Evolutionary conservation across 2,329 filamentous ascomycete species (phyloP).

Genomic region (Epichloe amarillans): DNA sequence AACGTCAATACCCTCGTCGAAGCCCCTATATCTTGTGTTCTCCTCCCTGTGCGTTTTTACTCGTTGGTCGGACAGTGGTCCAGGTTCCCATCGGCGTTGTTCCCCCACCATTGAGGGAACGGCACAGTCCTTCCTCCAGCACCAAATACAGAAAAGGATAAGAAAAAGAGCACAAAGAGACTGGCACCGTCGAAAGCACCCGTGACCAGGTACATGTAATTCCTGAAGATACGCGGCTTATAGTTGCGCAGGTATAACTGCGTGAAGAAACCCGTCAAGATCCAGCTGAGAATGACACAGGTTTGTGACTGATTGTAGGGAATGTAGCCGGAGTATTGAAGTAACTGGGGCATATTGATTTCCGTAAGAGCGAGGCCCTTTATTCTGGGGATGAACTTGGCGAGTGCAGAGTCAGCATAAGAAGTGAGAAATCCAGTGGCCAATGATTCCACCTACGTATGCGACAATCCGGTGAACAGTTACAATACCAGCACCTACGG

Average conservation of each 20-base stretch:
- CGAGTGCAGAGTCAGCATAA: background rate
- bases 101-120: slow-evolving; percentile 43
- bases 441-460: background rate
- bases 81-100: slow-evolving; percentile 33
- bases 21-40: too few species aligned
- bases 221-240: slow-evolving; percentile 35
- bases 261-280: slow-evolving; percentile 31
- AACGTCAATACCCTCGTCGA: too few species aligned
- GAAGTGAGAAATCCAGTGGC: background rate
- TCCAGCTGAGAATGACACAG: slow-evolving; percentile 35
- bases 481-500: slow-evolving; percentile 26
- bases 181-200: slow-evolving; percentile 40
- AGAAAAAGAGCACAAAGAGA: slow-evolving; percentile 14
- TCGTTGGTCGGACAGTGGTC: slow-evolving; percentile 31
- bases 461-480: background rate
- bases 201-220: slow-evolving; percentile 39
- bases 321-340: slow-evolving; percentile 4
- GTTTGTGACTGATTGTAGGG: slow-evolving; percentile 30
- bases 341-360: slow-evolving; percentile 3
- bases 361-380: background rate
- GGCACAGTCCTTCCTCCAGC: slow-evolving; percentile 28
- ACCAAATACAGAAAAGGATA: slow-evolving; percentile 43
- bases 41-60: slow-evolving; percentile 7
- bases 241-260: slow-evolving; percentile 42
- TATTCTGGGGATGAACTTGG: slow-evolving; percentile 1